These are phyloP conservation scores for Alternaria brassicicola DNA, from an alignment of 2,329 filamentous ascomycete genomes.

Conservation along the genomic window DNA sequence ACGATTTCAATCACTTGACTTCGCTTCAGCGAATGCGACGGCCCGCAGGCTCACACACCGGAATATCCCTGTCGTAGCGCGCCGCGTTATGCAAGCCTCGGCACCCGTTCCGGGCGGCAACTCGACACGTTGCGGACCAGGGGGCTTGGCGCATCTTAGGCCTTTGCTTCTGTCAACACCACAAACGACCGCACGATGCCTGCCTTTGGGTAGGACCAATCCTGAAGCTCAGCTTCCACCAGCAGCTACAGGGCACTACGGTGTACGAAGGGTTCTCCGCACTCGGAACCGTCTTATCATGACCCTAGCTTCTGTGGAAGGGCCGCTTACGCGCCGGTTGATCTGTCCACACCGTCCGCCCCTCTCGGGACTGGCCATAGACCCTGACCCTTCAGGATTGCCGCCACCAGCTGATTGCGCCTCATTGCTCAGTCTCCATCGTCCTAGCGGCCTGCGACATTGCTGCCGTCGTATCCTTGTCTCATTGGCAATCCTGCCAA, in stretches of 20 bases:
- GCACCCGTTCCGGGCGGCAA: slow-evolving; percentile 47
- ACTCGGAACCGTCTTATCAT: slow-evolving; percentile 34
- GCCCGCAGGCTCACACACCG: slow-evolving; percentile 45
- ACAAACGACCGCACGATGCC: slow-evolving; percentile 18
- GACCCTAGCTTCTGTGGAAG: slow-evolving; percentile 30
- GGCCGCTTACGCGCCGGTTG: slow-evolving; percentile 48
- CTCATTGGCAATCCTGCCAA: slow-evolving; percentile 3
- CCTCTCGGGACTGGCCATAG: slow-evolving; percentile 44
- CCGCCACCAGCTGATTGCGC: slow-evolving; percentile 26
- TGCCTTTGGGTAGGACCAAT: slow-evolving; percentile 20
- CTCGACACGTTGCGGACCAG: slow-evolving; percentile 42
- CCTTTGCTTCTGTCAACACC: slow-evolving; percentile 22
- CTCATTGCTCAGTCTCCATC: slow-evolving; percentile 32
- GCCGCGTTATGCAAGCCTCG: slow-evolving; percentile 41
- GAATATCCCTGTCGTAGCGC: slow-evolving; percentile 42
- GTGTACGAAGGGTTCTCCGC: slow-evolving; percentile 13
- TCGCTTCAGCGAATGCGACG: slow-evolving; percentile 51
- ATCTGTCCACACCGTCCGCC: slow-evolving; percentile 39
- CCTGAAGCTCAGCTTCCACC: slow-evolving; percentile 4
- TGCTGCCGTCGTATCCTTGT: slow-evolving; percentile 21
- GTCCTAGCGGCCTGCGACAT: slow-evolving; percentile 30
- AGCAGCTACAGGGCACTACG: background rate
- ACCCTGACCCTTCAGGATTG: slow-evolving; percentile 26
- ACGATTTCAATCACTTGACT: slow-evolving; percentile 66
- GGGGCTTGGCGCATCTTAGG: slow-evolving; percentile 32